These are phyloP conservation scores for Ceratobasidium sp. DNA, from an alignment of 1,284 basidiomycete genomes.

Conservation along the genomic window DNA sequence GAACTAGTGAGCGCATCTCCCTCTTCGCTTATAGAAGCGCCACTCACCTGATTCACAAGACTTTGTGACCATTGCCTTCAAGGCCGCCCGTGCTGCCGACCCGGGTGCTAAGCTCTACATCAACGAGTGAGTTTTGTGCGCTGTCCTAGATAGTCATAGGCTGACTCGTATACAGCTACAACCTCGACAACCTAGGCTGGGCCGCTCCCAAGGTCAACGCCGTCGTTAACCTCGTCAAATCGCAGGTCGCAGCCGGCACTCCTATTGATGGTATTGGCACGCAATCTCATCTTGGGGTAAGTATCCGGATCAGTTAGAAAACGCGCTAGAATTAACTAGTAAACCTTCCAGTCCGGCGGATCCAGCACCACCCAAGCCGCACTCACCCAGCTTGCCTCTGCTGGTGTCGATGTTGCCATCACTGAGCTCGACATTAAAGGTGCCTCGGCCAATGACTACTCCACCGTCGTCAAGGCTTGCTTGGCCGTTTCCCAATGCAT, in stretches of 20 bases:
- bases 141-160: not conserved
- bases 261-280: conserved; percentile 70
- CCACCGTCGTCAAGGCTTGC: conserved; percentile 28
- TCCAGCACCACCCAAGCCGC: conserved; percentile 46
- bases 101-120: conserved; percentile 18
- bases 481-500: conserved; percentile 17
- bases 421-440: conserved; percentile 68
- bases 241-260: conserved; percentile 58
- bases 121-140: not conserved
- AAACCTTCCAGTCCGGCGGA: conserved; percentile 1
- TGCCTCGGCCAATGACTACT: conserved; percentile 20
- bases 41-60: not conserved
- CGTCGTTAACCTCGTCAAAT: conserved; percentile 62
- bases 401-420: conserved; percentile 64
- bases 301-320: conserved; percentile 21
- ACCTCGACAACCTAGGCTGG: conserved; percentile 52
- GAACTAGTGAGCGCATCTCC: conserved; percentile 40
- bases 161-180: conserved; percentile 47
- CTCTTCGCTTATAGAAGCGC: not conserved
- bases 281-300: conserved; percentile 53
- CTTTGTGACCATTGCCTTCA: conserved; percentile 25
- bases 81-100: conserved; percentile 19
- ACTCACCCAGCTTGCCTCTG: conserved; percentile 56
- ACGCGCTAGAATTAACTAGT: not conserved
- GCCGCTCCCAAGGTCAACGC: conserved; percentile 64